Evolutionary conservation across 108 stramenopile species (phyloP), one percentile per base, ranked within the genome.

Genomic region (Cyclotella baltica): DNA sequence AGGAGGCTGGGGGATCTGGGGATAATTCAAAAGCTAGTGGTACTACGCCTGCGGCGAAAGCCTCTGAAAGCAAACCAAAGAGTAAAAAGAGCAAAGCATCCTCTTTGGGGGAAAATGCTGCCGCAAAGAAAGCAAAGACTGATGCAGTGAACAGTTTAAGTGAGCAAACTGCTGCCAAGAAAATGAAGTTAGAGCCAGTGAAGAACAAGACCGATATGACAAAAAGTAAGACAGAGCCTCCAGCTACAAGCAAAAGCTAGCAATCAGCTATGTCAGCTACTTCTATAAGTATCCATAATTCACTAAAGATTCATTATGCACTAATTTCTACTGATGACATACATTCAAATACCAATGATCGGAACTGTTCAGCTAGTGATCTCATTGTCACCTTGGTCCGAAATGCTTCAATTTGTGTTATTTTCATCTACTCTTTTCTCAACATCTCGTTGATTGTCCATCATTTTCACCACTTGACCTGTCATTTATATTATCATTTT

Each of bases 41-140:
- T 5, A 18, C 57, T 29, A 6, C 57, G 30, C 5, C 57, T 58
- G 25, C 29, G 16, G 57, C n/a, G 4, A 22, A 22, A 22, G n/a
- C 15, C 15, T 52, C 51, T 19, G 20, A 30, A 28, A 58, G 6
- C 6, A 58, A 58, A 28, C 4, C 29, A 31, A 19, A 58, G 25
- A 28, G 28, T 6, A 58, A 58, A 58, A 52, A 52, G 51, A 52
- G 40, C 13, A 43, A 52, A 20, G n/a, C 25, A 59, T 6, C 34
- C 19, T 15, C 62, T 38, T 63, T n/a, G 22, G n/a, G 22, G 35
- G 62, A 63, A 38, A 11, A 34, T n/a, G 36, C 16, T 63, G 34
- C 62, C 38, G 23, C 62, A 2, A 63, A 63, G 62, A 63, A 63
- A 20, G 38, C 38, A 36, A 63, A 63, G 38, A 37, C 20, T 38